Conservation (phyloP, 2,329 filamentous ascomycete species). For the Aspergillus viridinutans region DNA sequence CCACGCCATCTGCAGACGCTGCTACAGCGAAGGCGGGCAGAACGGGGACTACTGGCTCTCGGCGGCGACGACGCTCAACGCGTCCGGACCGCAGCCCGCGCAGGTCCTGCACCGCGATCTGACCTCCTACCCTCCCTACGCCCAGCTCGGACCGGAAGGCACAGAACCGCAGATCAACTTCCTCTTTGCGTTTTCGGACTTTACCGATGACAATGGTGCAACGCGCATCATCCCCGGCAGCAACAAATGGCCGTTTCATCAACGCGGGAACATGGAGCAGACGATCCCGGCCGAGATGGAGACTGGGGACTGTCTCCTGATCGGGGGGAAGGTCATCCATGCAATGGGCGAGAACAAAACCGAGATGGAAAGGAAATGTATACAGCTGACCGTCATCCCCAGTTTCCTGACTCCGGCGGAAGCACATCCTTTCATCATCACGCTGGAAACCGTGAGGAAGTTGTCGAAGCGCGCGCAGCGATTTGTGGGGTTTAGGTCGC, state of each 20-base stretch:
- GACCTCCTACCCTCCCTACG: not conserved
- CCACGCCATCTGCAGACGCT: slow-evolving; percentile 17
- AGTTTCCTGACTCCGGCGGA: not conserved
- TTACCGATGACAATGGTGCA: slow-evolving; percentile 13
- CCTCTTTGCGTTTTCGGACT: slow-evolving; percentile 4
- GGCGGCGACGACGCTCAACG: not conserved
- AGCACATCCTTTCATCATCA: not conserved
- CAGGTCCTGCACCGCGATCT: not conserved
- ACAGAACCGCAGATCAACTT: slow-evolving; percentile 6
- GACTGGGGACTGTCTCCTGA: slow-evolving; percentile 2
- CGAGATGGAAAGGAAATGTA: not conserved
- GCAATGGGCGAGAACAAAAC: not conserved
- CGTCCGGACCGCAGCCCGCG: not conserved
- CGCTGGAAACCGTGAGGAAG: not conserved
- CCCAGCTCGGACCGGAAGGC: not conserved
- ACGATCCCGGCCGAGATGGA: slow-evolving; percentile 6
- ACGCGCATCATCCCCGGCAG: slow-evolving; percentile 12
- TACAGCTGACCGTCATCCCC: not conserved
- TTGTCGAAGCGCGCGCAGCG: not conserved
- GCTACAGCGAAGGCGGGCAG: not conserved
- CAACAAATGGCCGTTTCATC: slow-evolving; percentile 6
- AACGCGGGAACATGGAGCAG: not conserved
- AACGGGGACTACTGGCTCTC: not conserved
- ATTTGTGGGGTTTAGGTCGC: not conserved
- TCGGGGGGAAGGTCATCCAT: slow-evolving; percentile 5